Evolutionary conservation across 805 yeast genomes (phyloP).

Genomic region (Maudiozyma saulgeensis): DNA sequence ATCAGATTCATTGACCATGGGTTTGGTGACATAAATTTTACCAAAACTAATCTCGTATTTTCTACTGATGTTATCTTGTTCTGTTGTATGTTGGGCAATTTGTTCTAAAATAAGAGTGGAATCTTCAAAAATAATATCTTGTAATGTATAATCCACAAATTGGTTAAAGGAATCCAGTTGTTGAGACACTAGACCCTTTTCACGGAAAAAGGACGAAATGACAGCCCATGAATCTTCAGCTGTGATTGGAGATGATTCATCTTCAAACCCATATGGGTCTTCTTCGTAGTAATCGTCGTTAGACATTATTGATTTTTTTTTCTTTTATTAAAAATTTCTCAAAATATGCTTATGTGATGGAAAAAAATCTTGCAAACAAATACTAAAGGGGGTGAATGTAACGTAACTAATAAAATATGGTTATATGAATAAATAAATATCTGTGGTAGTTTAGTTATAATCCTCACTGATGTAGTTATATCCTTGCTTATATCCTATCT

Average conservation of each 20-base stretch:
- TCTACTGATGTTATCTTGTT: conserved; percentile 79
- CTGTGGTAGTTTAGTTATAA: no score
- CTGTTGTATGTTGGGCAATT: conserved; percentile 94
- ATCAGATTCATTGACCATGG: conserved; percentile 98
- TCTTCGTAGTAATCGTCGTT: conserved; percentile 30
- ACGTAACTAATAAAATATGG: no score
- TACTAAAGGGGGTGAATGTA: no score
- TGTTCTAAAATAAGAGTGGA: conserved; percentile 89
- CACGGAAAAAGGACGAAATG: conserved; percentile 89
- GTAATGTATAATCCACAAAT: conserved; percentile 92
- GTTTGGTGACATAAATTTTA: conserved; percentile 89
- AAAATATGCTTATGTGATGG: no score
- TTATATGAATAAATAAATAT: no score
- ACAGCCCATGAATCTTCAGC: conserved; percentile 99
- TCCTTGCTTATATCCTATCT: no score
- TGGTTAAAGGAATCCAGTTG: conserved; percentile 98
- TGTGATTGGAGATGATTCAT: conserved; percentile 64
- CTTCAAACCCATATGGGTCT: conserved; percentile 68
- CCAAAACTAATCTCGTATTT: conserved; percentile 97
- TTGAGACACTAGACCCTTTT: conserved; percentile 94
- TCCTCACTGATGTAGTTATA: no score
- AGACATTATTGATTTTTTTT: conserved; percentile 3
- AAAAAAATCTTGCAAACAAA: no score
- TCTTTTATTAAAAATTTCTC: no score
- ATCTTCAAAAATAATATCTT: conserved; percentile 94